Percentiles rank a stretch among this genome's conserved stretches.
Conservation (phyloP, 2,329 filamentous ascomycete genomes). For the Trichoderma hamatum region DNA sequence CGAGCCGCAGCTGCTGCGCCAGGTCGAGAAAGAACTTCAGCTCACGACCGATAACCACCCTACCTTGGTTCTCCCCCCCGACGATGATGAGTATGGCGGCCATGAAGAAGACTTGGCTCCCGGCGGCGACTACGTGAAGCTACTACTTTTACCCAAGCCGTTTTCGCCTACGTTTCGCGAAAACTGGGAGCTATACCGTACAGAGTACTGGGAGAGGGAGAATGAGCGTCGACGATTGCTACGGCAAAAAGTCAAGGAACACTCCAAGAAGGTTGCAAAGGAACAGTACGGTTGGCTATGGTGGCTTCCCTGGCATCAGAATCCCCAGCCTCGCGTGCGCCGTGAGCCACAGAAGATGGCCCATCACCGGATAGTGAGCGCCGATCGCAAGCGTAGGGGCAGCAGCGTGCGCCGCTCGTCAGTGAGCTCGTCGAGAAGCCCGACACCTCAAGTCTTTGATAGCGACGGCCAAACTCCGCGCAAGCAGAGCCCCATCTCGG, state of each 20-base stretch:
- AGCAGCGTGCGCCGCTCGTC: slow-evolving; percentile 57
- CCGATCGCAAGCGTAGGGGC: slow-evolving; percentile 55
- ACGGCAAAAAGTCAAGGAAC: slow-evolving; percentile 68
- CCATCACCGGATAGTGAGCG: slow-evolving; percentile 45
- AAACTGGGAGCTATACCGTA: slow-evolving; percentile 93
- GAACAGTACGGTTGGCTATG: slow-evolving; percentile 75
- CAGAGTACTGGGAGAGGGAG: slow-evolving; percentile 95
- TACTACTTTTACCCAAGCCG: slow-evolving; percentile 88
- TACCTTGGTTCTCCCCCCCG: slow-evolving; percentile 47
- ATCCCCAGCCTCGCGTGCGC: slow-evolving; percentile 40
- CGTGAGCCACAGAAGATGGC: slow-evolving; percentile 44
- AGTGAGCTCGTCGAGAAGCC: slow-evolving; percentile 54
- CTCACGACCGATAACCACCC: slow-evolving; percentile 48
- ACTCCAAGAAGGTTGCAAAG: slow-evolving; percentile 68
- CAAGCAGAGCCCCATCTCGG: slow-evolving; percentile 53
- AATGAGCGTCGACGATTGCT: slow-evolving; percentile 83
- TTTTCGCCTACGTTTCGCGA: slow-evolving; percentile 94
- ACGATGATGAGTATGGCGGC: slow-evolving; percentile 65
- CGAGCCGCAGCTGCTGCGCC: slow-evolving; percentile 63
- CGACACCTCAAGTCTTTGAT: slow-evolving; percentile 52
- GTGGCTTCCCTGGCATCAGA: slow-evolving; percentile 74
- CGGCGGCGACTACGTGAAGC: slow-evolving; percentile 88
- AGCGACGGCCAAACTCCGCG: slow-evolving; percentile 48
- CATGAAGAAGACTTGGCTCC: slow-evolving; percentile 89
- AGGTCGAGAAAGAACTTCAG: slow-evolving; percentile 62